These are phyloP conservation scores for Extremus antarcticus DNA, from an alignment of 495 filamentous ascomycete genomes.

Conservation along the genomic window DNA sequence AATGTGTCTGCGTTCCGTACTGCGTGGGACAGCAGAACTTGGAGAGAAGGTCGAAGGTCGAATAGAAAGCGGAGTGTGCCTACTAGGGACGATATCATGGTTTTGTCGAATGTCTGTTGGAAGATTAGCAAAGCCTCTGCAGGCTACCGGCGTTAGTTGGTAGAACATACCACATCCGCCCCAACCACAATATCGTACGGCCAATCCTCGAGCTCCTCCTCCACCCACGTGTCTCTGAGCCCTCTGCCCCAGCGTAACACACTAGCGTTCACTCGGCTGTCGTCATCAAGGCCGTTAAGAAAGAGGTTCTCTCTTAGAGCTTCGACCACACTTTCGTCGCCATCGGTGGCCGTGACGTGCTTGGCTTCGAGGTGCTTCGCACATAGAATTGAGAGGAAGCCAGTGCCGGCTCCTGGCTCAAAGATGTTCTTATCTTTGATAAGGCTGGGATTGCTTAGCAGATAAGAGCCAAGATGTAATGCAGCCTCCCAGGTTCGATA, in stretches of 20 bases:
- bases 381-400: conserved; percentile 72
- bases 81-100: conserved; percentile 46
- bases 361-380: conserved; percentile 57
- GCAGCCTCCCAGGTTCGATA: conserved; percentile 90
- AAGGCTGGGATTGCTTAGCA: conserved; percentile 36
- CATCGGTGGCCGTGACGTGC: conserved; percentile 66
- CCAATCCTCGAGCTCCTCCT: conserved; percentile 17
- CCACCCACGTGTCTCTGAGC: conserved; percentile 14
- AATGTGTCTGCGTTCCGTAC: conserved; percentile 56
- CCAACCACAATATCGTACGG: conserved; percentile 29
- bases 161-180: conserved; percentile 31
- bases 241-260: conserved; percentile 51
- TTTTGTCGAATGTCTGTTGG: conserved; percentile 33
- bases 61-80: conserved; percentile 47
- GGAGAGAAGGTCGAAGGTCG: conserved; percentile 34
- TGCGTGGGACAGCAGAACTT: conserved; percentile 49
- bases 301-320: conserved; percentile 55
- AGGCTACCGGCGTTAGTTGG: too few species aligned
- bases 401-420: conserved; percentile 86
- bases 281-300: conserved; percentile 50
- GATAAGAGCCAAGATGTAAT: conserved; percentile 69
- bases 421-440: conserved; percentile 53
- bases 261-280: conserved; percentile 33
- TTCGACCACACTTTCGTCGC: conserved; percentile 60
- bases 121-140: too few species aligned